Evolutionary conservation across 768 basidiomycete genomes (phyloP), one percentile per base, ranked within the genome.

Genomic region (Macrolepiota fuliginosa): DNA sequence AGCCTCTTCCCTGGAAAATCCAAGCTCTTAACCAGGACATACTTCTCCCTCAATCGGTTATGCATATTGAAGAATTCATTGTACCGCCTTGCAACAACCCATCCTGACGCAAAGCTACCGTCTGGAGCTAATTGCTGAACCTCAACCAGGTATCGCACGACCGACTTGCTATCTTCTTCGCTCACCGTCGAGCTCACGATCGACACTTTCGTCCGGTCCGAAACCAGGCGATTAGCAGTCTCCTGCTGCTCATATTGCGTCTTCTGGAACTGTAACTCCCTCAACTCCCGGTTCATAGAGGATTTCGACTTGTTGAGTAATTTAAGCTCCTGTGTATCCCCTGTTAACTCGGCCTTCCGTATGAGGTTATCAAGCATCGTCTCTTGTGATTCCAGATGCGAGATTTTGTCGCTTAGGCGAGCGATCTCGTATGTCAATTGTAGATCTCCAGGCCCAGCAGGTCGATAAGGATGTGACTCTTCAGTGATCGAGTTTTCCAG

Each of bases 1-100:
- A 98, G 79, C n/a, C 90, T 85, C 74, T 98, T 98, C 0, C 92
- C 91, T 3, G 97, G 97, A 66, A 99, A 91, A 65, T 98, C 95
- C 51, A 95, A 80, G 62, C 80, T 80, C 64, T 84, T 83, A 24
- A 91, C 88, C 7, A 84, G 65, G 9, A 76, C 72, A 67, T 89
- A 89, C 49, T 86, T 84, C 52, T 97, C 97, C 62, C 87, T 84
- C 54, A 99, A 76, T 62, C 89, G 88, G 68, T 87, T 90, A 70
- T 97, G 92, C 82, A 98, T 89, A 57, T 83, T 88, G 64, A 90
- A 82, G 72, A 99, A 99, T 70, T 98, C 96, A 72, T 95, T 97
- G 74, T 97, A 99, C 63, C 97, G 79, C 65, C 96, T 79, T 9
- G 94, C 92, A 6, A 98, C 88, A 35, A 95, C 89, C 97, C 97